Percentiles rank a stretch among this genome's conserved stretches.
Evolutionary conservation across 1,139 yeast genomes (phyloP).

Genomic region (Suhomyces maxii): DNA sequence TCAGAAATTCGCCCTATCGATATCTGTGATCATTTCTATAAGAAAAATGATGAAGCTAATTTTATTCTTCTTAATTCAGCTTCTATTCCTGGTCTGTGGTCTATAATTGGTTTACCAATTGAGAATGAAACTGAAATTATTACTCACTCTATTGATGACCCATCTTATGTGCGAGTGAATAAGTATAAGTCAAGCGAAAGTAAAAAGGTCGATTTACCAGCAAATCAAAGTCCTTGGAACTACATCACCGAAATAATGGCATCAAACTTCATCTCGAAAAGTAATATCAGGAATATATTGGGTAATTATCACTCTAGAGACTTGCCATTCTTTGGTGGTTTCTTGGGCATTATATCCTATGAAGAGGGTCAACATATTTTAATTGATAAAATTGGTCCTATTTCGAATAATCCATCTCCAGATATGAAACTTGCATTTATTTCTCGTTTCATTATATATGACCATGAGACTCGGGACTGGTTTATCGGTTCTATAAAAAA

Average conservation of each 20-base stretch:
- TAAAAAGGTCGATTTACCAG: constrained; percentile 10
- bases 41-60: constrained; percentile 26
- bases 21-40: constrained; percentile 48
- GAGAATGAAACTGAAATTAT: constrained; percentile 53
- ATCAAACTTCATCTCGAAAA: constrained; percentile 18
- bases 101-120: constrained; percentile 76
- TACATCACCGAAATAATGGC: constrained; percentile 53
- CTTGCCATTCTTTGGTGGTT: constrained; percentile 86
- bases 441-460: constrained; percentile 62
- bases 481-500: constrained; percentile 53
- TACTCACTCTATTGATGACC: constrained; percentile 59
- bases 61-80: constrained; percentile 73
- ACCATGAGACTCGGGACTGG: constrained; percentile 49
- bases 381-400: constrained; percentile 31
- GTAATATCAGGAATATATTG: constrained; percentile 8
- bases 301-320: constrained; percentile 15
- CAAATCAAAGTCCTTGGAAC: constrained; percentile 43
- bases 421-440: constrained; percentile 76
- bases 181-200: constrained; percentile 14
- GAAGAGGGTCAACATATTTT: constrained; percentile 69
- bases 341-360: constrained; percentile 80
- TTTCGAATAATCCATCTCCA: constrained; percentile 44
- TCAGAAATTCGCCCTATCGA: constrained; percentile 32
- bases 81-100: constrained; percentile 80
- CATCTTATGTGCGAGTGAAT: constrained; percentile 21